Percentiles rank a stretch among this genome's conserved stretches.
These are phyloP conservation scores for Singerocomus rubriflavus DNA, from an alignment of 1,284 basidiomycete species.

Conservation along the genomic window DNA sequence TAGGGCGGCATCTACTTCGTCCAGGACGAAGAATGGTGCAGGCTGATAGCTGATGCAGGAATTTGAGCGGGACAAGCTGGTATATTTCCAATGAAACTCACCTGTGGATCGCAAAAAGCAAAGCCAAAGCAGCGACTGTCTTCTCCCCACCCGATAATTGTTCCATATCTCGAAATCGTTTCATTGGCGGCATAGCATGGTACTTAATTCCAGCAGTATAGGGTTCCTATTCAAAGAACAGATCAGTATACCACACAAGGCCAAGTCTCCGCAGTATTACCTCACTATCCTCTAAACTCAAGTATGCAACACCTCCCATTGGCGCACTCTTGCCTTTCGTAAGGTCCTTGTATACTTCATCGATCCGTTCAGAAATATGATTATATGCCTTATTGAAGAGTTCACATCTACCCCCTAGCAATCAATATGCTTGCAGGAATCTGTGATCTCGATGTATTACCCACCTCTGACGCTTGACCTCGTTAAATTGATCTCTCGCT, in stretches of 20 bases:
- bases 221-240: slow-evolving; percentile 67
- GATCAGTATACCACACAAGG: slow-evolving; percentile 2
- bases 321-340: slow-evolving; percentile 92
- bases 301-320: slow-evolving; percentile 94
- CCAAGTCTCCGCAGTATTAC: slow-evolving; percentile 40
- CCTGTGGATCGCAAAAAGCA: slow-evolving; percentile 97
- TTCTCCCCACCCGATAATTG: slow-evolving; percentile 98
- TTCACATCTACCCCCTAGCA: slow-evolving; percentile 50
- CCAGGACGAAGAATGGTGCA: slow-evolving; percentile 97
- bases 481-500: slow-evolving; percentile 89
- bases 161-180: slow-evolving; percentile 98
- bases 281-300: slow-evolving; percentile 94
- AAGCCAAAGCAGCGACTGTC: slow-evolving; percentile 93
- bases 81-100: slow-evolving; percentile 22
- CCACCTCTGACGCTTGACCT: slow-evolving; percentile 80
- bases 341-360: slow-evolving; percentile 96
- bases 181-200: slow-evolving; percentile 99
- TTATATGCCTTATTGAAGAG: slow-evolving; percentile 96
- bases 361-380: slow-evolving; percentile 93
- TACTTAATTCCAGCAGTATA: slow-evolving; percentile 96
- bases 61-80: background rate
- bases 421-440: background rate
- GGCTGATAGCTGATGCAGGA: slow-evolving; percentile 77
- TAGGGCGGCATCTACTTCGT: slow-evolving; percentile 97
- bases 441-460: slow-evolving; percentile 16